Percentiles rank a stretch among this genome's conserved stretches.
These are phyloP conservation scores for Proliferodiscus dingleyae DNA, from an alignment of 2,329 filamentous ascomycete species.

Conservation along the genomic window DNA sequence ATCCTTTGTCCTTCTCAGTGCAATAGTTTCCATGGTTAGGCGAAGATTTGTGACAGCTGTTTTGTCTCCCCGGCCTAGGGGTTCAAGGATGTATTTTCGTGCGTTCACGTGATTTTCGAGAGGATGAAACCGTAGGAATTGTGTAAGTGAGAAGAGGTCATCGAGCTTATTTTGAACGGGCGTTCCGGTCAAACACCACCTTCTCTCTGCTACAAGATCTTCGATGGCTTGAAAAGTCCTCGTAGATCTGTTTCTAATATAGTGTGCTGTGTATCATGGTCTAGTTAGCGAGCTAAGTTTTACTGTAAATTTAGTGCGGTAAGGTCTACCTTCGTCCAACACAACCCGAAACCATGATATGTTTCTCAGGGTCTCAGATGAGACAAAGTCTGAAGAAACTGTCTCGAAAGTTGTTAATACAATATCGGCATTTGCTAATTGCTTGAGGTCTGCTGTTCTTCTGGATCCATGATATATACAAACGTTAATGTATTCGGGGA, in stretches of 20 bases:
- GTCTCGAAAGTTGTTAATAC: constrained; percentile 45
- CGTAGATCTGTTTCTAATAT: constrained; percentile 1
- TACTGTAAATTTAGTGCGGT: background rate
- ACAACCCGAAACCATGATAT: constrained; percentile 39
- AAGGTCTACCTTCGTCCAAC: constrained; percentile 39
- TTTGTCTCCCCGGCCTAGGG: background rate
- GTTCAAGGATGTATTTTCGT: constrained; percentile 4
- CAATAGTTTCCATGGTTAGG: background rate
- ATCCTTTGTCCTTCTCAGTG: background rate
- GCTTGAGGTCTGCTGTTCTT: background rate
- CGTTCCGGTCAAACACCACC: constrained; percentile 21
- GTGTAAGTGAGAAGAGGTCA: constrained; percentile 26
- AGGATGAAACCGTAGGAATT: constrained; percentile 10
- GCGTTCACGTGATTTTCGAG: background rate
- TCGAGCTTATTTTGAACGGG: constrained; percentile 30
- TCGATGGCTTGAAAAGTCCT: background rate
- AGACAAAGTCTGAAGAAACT: constrained; percentile 22
- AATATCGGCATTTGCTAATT: constrained; percentile 31
- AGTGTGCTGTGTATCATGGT: background rate
- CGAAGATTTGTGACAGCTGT: background rate
- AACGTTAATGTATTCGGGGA: background rate
- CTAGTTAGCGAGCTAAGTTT: background rate
- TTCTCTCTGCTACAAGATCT: background rate
- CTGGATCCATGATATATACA: background rate
- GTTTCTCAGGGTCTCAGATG: constrained; percentile 26